Evolutionary conservation across 768 basidiomycete genomes (phyloP), one percentile per base, ranked within the genome.

Genomic region (Termitomyces titanicus): DNA sequence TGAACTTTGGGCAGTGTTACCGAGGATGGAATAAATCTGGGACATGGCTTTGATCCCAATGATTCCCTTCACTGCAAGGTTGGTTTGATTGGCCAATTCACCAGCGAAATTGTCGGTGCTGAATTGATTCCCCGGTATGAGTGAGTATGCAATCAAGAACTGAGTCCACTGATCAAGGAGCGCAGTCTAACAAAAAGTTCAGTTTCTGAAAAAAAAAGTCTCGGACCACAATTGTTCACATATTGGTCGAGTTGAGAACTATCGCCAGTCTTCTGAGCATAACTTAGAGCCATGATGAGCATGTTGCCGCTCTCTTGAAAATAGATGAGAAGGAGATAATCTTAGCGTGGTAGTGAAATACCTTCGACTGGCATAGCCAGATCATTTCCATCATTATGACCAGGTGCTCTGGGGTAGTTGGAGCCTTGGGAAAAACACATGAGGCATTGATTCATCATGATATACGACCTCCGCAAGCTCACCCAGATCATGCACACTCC

Each of bases 21-120:
- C 80, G 15, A 80, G 61, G 9, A 78, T 59, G 0, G 66, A 58
- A 7, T 76, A 74, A 33, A 88, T 83, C 58, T 82, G 70, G 5
- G 80, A 74, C 84, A 88, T 86, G 10, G 81, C 82, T 57, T 79
- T 69, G 64, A 88, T 84, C 9, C 84, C 85, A 40, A 86, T 68
- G 53, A 86, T 85, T 34, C 85, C 86, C 62, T 88, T 89, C 67
- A 87, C 81, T 6, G 85, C 86, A 22, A 86, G 73, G 62, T 86
- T 87, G 11, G 85, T 87, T 62, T 86, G 82, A 62, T 88, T 86
- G 6, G 75, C 77, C 25, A 83, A 70, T 8, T 71, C 56, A 0
- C 79, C 79, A 29, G 79, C 77, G 60, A 82, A 82, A 60, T 78
- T 75, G 61, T 83, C 82, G 78, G 79, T 81, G 66, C 74, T 76